Percentiles rank a stretch among this genome's conserved stretches.
Evolutionary conservation across 176 grass and related monocot genomes (phyloP).

Genomic region (Rhynchospora tenuis): DNA sequence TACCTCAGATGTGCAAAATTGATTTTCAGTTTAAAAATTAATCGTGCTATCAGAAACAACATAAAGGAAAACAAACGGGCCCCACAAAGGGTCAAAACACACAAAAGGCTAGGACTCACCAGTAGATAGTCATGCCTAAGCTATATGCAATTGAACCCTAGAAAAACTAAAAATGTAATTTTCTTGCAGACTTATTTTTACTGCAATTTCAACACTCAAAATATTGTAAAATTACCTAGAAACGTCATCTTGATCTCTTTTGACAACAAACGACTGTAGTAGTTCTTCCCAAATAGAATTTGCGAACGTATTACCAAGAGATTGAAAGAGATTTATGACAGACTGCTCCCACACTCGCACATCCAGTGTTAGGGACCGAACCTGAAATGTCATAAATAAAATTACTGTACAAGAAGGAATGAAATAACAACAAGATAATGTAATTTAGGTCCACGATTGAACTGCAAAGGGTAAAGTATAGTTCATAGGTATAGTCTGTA

Average conservation of each 20-base stretch:
- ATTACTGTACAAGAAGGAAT: background rate
- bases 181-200: background rate
- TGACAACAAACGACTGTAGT: slow-evolving; percentile 38
- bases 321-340: slow-evolving; percentile 97
- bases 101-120: background rate
- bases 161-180: background rate
- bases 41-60: background rate
- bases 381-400: slow-evolving; percentile 34
- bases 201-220: background rate
- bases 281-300: slow-evolving; percentile 93
- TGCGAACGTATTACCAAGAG: slow-evolving; percentile 84
- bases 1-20: background rate
- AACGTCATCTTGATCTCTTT: slow-evolving; percentile 38
- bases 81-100: background rate
- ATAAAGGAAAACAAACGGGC: background rate
- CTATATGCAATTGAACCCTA: background rate
- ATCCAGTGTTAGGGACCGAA: slow-evolving; percentile 98
- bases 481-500: background rate
- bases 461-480: background rate
- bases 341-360: slow-evolving; percentile 95
- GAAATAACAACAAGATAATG: background rate
- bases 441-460: background rate
- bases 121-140: background rate
- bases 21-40: background rate
- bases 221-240: slow-evolving; percentile 44